Evolutionary conservation across 495 filamentous ascomycete genomes (phyloP).

Genomic region (Penicillium pulvis): DNA sequence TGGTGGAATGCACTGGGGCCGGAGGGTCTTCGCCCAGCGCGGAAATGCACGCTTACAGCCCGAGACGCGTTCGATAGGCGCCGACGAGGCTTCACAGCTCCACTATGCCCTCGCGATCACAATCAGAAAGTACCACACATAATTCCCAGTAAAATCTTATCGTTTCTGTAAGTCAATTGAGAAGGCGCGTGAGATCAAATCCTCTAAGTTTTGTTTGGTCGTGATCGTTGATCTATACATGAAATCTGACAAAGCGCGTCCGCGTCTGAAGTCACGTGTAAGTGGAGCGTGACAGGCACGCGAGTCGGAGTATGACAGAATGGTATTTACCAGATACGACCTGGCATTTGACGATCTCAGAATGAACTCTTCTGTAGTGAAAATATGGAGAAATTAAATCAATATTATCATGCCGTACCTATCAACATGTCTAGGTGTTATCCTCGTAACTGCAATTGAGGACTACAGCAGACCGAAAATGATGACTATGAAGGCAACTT

Average conservation of each 20-base stretch:
- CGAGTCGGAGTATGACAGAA: constrained; percentile 20
- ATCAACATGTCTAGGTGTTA: too few species aligned
- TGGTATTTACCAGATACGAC: constrained; percentile 8
- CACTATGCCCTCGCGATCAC: constrained; percentile 30
- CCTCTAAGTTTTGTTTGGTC: not conserved
- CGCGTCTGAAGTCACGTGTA: constrained; percentile 35
- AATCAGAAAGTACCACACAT: not conserved
- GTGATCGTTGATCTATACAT: constrained; percentile 16
- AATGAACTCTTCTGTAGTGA: too few species aligned
- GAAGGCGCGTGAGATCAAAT: not conserved
- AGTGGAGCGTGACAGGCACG: constrained; percentile 27
- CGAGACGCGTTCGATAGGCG: constrained; percentile 54
- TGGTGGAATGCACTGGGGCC: constrained; percentile 44
- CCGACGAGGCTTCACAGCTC: constrained; percentile 45
- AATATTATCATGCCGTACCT: too few species aligned
- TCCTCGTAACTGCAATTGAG: too few species aligned
- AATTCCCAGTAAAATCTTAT: not conserved
- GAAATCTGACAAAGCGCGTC: constrained; percentile 23
- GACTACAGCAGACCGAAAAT: too few species aligned
- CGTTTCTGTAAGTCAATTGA: not conserved
- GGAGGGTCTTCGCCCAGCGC: constrained; percentile 44
- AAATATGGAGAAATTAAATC: too few species aligned
- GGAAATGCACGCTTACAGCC: constrained; percentile 52
- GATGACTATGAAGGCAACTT: not conserved
- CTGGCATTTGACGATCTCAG: not conserved